phyloP scores from a whole-genome alignment of 2,329 filamentous ascomycete genomes.

The Albifimbria verrucaria region DNA sequence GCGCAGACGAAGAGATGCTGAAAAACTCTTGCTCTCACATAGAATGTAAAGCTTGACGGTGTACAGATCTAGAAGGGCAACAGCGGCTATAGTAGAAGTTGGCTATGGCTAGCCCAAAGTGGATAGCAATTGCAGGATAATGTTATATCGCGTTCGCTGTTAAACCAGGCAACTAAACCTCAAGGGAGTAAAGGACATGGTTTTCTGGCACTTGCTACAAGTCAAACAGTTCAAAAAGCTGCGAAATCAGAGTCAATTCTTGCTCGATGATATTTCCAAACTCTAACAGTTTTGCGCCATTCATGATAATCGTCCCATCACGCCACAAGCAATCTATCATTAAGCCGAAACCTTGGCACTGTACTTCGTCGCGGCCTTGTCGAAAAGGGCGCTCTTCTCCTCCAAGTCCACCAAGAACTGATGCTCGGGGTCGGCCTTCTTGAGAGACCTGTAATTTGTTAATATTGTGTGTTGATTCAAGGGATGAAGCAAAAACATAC shows the following conservation, averaged over 20 bases:
- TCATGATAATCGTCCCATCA: slow-evolving; percentile 25
- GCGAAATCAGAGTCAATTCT: background rate
- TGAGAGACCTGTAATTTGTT: slow-evolving; percentile 44
- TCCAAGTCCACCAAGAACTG: slow-evolving; percentile 68
- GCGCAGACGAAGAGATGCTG: background rate
- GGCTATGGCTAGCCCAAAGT: no score
- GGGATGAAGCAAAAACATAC: slow-evolving; percentile 43
- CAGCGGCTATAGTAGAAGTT: no score
- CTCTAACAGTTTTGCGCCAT: slow-evolving; percentile 23
- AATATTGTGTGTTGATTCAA: slow-evolving; percentile 12
- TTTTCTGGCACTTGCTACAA: no score
- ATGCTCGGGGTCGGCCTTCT: slow-evolving; percentile 63
- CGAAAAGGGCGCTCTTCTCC: slow-evolving; percentile 85
- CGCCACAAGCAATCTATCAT: slow-evolving; percentile 7
- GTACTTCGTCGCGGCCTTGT: slow-evolving; percentile 83
- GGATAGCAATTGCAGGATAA: no score
- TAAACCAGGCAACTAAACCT: no score
- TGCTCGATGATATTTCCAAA: slow-evolving; percentile 9
- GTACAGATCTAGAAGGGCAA: no score
- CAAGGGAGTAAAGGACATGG: no score
- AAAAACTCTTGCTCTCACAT: background rate
- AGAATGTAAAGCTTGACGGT: background rate
- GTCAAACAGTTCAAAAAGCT: no score
- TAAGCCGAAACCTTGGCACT: slow-evolving; percentile 70
- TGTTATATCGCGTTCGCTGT: no score